Percentiles rank a stretch among this genome's conserved stretches.
These are phyloP conservation scores for Leccinum huronense DNA, from an alignment of 1,284 basidiomycete genomes.

Conservation along the genomic window DNA sequence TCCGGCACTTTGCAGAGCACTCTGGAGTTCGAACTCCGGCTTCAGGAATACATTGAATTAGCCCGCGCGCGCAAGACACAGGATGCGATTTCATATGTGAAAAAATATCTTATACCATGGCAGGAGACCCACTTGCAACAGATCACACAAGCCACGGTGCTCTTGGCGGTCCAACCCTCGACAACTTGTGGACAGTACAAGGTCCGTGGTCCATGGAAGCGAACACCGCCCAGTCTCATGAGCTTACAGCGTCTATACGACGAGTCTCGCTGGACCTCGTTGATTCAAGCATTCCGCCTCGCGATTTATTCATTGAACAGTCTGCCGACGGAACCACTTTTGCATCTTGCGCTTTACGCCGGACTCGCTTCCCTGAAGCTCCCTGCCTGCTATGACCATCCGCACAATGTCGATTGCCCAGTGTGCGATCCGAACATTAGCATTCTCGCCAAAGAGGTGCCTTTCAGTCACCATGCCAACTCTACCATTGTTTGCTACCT, in stretches of 20 bases:
- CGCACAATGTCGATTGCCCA: constrained; percentile 87
- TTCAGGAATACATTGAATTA: constrained; percentile 97
- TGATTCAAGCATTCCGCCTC: constrained; percentile 76
- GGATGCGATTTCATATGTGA: constrained; percentile 84
- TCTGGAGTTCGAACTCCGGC: constrained; percentile 91
- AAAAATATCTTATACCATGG: constrained; percentile 83
- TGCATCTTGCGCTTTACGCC: constrained; percentile 84
- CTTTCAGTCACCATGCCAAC: constrained; percentile 91
- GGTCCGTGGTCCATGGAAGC: constrained; percentile 38
- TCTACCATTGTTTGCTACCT: constrained; percentile 93
- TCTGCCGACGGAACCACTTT: constrained; percentile 81
- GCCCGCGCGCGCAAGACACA: constrained; percentile 63
- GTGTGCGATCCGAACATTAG: constrained; percentile 82
- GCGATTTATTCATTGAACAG: constrained; percentile 86
- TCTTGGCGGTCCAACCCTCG: constrained; percentile 71
- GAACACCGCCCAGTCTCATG: constrained; percentile 17
- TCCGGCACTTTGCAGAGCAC: constrained; percentile 62
- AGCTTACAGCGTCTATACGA: constrained; percentile 77
- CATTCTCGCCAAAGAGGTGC: constrained; percentile 81
- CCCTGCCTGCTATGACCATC: constrained; percentile 66
- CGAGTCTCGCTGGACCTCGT: constrained; percentile 66
- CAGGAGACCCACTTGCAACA: constrained; percentile 75
- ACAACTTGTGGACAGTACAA: constrained; percentile 72
- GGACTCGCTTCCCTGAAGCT: constrained; percentile 87
- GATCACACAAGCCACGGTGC: constrained; percentile 73